Base-by-base conservation (phyloP, 192 early-diverging fungal species). In the Funneliformis geosporum region DNA sequence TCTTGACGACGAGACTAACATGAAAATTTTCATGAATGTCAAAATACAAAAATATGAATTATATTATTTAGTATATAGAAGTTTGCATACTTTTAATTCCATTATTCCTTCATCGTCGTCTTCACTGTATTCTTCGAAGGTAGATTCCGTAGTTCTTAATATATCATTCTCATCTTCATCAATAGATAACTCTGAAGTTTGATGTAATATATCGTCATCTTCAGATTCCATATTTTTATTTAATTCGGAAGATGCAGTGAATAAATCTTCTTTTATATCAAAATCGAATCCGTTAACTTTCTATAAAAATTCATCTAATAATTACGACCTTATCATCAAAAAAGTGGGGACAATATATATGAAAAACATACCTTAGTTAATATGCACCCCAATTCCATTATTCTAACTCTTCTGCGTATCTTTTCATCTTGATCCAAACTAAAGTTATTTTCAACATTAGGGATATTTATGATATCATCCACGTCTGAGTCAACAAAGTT, bases 341-440 rank as follows among this genome's bases (percentile, higher is more conserved):
- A 0, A 73, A 2, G 50, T 18, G 42, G 21, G 46, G 43, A 25
- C 42, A 38, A 59, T 80, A 43, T 46, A 43, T 3, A 47, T 38
- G 21, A 64, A 72, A 18, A 82, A n/a, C n/a, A n/a, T 82, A 85
- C 84, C 79, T 85, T 76, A 40, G 76, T 70, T 42, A 85, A 61
- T 14, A 76, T 65, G 64, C 82, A 80, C 23, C 82, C 82, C 46
- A 82, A 80, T 27, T 83, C 75, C 9, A 85, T 42, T 25, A 85
- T 69, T 21, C 78, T 81, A 25, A 67, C 27, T 47, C 79, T 39
- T 25, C 77, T 11, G 10, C 68, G 21, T 25, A 14, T 42, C 25
- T 69, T 44, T 27, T 43, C 71, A 80, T 80, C 39, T 21, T 60
- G 61, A 50, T 75, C 73, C 10, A 66, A 62, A 43, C 25, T 27